Evolutionary conservation across 164 flowering plant genomes (phyloP).

Genomic region (Liriodendron chinense): DNA sequence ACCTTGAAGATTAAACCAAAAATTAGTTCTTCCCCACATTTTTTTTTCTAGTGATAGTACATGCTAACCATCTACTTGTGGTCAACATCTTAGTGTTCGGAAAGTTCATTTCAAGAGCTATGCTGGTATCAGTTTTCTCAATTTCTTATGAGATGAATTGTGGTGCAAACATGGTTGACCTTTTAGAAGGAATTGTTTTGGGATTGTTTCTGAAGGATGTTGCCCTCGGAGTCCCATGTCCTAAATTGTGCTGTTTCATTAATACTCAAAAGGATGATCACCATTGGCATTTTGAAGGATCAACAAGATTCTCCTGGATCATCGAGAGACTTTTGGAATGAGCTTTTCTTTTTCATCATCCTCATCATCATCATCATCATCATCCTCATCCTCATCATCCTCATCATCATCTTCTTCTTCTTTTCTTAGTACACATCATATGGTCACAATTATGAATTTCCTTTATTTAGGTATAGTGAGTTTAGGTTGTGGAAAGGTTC

Average conservation of each 20-base stretch:
- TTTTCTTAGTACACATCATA: not conserved
- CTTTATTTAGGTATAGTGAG: too few species aligned
- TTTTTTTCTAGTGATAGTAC: not conserved
- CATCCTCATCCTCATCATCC: not conserved
- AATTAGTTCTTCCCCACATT: not conserved
- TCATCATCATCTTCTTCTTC: not conserved
- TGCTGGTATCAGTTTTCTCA: not conserved
- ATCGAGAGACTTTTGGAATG: not conserved
- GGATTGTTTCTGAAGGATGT: not conserved
- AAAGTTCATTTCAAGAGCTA: too few species aligned
- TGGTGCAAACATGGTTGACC: not conserved
- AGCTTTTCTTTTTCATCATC: not conserved
- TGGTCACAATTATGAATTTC: too few species aligned
- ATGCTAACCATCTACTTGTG: too few species aligned
- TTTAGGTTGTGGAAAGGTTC: too few species aligned
- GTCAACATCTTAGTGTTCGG: too few species aligned
- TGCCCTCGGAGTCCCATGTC: not conserved
- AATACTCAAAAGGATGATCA: too few species aligned
- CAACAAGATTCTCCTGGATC: too few species aligned
- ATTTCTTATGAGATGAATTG: slow-evolving; percentile 4
- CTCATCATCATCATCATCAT: not conserved
- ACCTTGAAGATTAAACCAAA: not conserved
- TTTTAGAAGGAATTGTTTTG: not conserved
- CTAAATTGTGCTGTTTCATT: not conserved
- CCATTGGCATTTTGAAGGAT: too few species aligned